Conservation (phyloP, 1,284 basidiomycete species). For the Puccinia coronata region DNA sequence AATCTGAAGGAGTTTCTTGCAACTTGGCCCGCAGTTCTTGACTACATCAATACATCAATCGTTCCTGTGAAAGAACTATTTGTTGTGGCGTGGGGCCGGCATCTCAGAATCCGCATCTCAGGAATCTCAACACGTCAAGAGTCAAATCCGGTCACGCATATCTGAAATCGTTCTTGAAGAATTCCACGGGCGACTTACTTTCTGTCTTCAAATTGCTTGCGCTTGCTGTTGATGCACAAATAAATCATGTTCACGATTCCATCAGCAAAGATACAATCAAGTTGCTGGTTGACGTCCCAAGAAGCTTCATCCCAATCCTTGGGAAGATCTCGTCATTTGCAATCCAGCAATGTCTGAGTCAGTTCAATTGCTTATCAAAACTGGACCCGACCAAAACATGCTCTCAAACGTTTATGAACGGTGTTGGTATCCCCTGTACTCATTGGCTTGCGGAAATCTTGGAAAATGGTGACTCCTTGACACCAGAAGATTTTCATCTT, state of each 20-base stretch:
- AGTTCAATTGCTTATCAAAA: not conserved
- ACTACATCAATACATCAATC: not conserved
- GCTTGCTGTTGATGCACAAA: not conserved
- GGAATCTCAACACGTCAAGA: too few species aligned
- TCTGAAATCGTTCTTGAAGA: not conserved
- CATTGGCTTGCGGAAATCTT: not conserved
- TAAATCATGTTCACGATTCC: not conserved
- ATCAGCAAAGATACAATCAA: not conserved
- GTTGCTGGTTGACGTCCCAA: not conserved
- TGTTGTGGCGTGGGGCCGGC: too few species aligned
- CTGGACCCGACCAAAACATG: not conserved
- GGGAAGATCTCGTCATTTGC: too few species aligned
- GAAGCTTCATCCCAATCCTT: not conserved
- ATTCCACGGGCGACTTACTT: too few species aligned
- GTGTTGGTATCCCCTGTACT: not conserved
- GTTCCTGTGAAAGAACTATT: not conserved
- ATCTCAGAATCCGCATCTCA: too few species aligned
- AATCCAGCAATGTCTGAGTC: not conserved
- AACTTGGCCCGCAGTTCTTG: not conserved
- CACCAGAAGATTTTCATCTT: not conserved
- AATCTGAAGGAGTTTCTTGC: not conserved
- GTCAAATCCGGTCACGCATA: not conserved
- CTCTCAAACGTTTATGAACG: not conserved
- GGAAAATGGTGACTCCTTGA: not conserved
- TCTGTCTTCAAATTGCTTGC: too few species aligned